Evolutionary conservation across 164 flowering plant species (phyloP).

Genomic region (Magnolia changhungtana): DNA sequence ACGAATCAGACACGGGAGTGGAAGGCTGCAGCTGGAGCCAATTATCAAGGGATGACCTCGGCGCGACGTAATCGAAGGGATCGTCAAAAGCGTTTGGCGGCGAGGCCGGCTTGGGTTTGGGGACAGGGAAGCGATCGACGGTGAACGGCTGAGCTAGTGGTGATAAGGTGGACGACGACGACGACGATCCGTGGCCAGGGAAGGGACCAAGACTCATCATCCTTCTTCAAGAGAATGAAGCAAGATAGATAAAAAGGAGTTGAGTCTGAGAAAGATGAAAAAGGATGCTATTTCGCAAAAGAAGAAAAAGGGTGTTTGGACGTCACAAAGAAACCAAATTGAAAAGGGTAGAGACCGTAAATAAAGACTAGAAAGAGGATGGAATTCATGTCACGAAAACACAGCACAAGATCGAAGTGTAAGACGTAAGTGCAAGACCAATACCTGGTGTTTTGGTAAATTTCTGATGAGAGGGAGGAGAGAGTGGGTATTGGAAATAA

Average conservation of each 20-base stretch:
- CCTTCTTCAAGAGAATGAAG: background rate
- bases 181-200: constrained; percentile 2
- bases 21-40: constrained; percentile 13
- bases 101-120: background rate
- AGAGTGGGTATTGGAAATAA: background rate
- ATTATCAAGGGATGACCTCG: constrained; percentile 1
- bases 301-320: background rate
- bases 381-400: background rate
- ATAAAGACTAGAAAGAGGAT: background rate
- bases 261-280: background rate
- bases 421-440: background rate
- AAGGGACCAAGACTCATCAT: constrained; percentile 6
- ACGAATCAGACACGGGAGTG: background rate
- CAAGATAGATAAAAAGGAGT: background rate
- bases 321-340: background rate
- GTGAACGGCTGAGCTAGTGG: constrained; percentile 21
- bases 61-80: background rate
- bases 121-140: constrained; percentile 8
- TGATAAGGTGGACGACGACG: constrained; percentile 8
- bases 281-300: background rate
- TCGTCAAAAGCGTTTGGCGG: background rate
- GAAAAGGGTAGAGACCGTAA: background rate
- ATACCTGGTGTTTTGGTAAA: background rate
- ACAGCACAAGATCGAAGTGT: background rate
- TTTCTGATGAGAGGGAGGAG: background rate